Conservation (phyloP, 2,329 filamentous ascomycete species). For the Diaporthe batatas region DNA sequence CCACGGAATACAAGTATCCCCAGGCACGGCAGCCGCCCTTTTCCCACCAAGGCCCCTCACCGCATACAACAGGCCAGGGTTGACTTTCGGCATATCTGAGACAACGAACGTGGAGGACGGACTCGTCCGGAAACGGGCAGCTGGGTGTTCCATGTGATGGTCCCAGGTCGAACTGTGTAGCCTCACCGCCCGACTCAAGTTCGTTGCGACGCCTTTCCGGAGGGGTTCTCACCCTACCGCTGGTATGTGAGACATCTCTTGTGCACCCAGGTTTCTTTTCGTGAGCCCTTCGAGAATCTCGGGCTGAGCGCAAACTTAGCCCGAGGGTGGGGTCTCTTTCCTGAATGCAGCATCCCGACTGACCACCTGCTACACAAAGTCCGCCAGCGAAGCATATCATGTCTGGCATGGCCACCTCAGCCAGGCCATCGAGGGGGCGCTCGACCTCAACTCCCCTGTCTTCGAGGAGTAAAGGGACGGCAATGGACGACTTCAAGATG, state of each 20-base stretch:
- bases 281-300: conserved; percentile 43
- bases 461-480: conserved; percentile 61
- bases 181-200: conserved; percentile 55
- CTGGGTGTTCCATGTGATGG: conserved; percentile 58
- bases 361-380: conserved; percentile 46
- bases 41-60: conserved; percentile 42
- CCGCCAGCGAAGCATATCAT: conserved; percentile 50
- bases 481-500: conserved; percentile 68
- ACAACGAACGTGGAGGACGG: conserved; percentile 48
- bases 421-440: conserved; percentile 69
- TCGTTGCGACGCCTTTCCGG: conserved; percentile 53
- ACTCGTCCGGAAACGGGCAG: conserved; percentile 55
- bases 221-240: conserved; percentile 52
- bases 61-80: conserved; percentile 38
- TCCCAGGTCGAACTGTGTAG: conserved; percentile 57
- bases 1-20: conserved; percentile 41
- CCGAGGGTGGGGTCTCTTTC: conserved; percentile 35
- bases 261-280: conserved; percentile 42
- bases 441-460: conserved; percentile 67
- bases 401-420: conserved; percentile 69
- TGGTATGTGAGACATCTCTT: conserved; percentile 55
- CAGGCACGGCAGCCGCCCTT: conserved; percentile 40
- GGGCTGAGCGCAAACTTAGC: conserved; percentile 44
- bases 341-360: conserved; percentile 46
- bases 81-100: conserved; percentile 43